Evolutionary conservation across 768 basidiomycete species (phyloP), one percentile per base, ranked within the genome.

Genomic region (Cystofilobasidium bisporidii): DNA sequence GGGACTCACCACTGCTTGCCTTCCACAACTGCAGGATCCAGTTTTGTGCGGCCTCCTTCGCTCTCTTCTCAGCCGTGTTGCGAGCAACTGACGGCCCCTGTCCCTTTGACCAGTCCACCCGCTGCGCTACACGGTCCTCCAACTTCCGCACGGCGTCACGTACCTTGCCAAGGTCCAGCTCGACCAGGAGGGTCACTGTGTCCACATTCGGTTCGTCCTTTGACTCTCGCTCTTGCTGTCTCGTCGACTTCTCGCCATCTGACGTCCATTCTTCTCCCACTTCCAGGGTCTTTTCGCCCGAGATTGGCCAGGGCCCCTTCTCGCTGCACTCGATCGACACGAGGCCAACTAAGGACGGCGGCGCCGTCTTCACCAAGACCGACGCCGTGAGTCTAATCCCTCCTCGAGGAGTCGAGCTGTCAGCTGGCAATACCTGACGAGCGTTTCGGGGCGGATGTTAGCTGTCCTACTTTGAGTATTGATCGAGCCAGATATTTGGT

Each of bases 141-240:
- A 64, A n/a, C 70, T 73, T 24, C 76, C 76, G 5, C 58, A 72
- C 45, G 76, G 76, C 17, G 45, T 74, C 50, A 74, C 73, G 48
- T 75, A 73, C 65, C 73, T 77, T 50, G 76, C 73, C 55, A 75
- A 77, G 69, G 72, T 77, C 45, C 73, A 76, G 64, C 72, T 77
- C 47, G 76, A 64, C 63, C 22, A 77, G 62, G 71, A 71, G 10
- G 76, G 75, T 12, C 75, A 76, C 63, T 73, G 69, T 24, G 74
- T 77, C 48, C 76, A 77, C 63, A 55, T 64, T 9, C 67, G 72
- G 75, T 75, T 56, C 66, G 75, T 72, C 24, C 22, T n/a, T n/a
- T n/a, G n/a, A n/a, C 14, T 15, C 22, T 26, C 20, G 15, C 24
- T 15, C 30, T 2, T 4, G n/a, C 17, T 26, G 56, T 41, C 40